Base-by-base conservation (phyloP, 2,329 filamentous ascomycete genomes). In the Rutstroemia sp. region DNA sequence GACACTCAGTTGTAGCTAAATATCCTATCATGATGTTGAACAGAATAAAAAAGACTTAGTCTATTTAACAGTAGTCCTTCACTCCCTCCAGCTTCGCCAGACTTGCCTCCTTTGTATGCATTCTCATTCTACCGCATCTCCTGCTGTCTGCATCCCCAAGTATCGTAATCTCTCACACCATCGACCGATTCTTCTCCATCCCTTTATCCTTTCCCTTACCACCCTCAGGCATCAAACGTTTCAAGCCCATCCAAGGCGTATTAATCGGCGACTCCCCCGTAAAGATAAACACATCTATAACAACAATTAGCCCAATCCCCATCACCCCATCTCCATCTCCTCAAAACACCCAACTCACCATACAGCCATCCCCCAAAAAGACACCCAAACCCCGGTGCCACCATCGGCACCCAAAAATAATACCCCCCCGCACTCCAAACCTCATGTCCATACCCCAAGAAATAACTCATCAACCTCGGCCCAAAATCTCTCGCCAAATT, bases 341-440 rank as follows among this genome's bases (percentile, higher is more conserved):
- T 19, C 19, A 19, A 19, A 19, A 19, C 19, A 19, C 19, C 19
- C 19, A 19, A 19, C 19, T 19, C 19, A 19, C 54, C 85, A 66
- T 88, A 88, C 19, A 88, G 62, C 68, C 82, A 83, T 1, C 81
- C 86, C 3, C 86, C 86, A 60, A 86, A 80, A 0, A 76, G 67
- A 61, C 77, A 81, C 5, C 86, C 87, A 16, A 80, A 69, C 66
- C 89, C 88, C 0, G 87, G 86, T 1, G 84, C 78, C 4, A 90
- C 80, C 75, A 90, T 87, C 0, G 87, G 87, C 19, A 89, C 48
- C 84, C 84, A 89, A 67, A 89, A 89, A 66, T 88, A 90, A 67
- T 88, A 86, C 12, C 76, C 76, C 2, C 85, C 84, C 1, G 82
- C 80, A 7, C 75, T 76, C 81, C 84, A 90, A 0, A 89, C 86